Percentiles rank a stretch among this genome's conserved stretches.
Evolutionary conservation across 768 basidiomycete species (phyloP).

Genomic region (Kockovaella imperatae): DNA sequence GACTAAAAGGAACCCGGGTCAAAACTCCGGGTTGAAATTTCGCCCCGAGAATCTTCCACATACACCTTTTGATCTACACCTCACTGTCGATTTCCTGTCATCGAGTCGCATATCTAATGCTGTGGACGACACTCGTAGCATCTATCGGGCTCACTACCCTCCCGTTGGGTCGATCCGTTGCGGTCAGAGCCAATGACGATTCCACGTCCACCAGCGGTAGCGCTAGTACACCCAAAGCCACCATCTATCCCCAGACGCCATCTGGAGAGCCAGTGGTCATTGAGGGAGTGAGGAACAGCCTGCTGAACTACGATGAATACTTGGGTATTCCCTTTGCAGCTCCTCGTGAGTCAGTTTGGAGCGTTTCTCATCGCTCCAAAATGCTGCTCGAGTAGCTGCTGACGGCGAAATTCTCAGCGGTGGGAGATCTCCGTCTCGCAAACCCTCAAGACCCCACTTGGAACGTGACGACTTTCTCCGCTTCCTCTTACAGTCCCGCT

Average conservation of each 20-base stretch:
- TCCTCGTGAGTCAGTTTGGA: slow-evolving; percentile 22
- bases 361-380: not conserved
- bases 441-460: slow-evolving; percentile 20
- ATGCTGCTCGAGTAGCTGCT: not conserved
- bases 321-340: slow-evolving; percentile 40
- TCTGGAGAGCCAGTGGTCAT: slow-evolving; percentile 16
- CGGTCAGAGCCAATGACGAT: not conserved
- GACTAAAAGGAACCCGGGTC: no score
- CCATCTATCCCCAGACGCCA: slow-evolving; percentile 22
- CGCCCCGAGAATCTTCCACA: no score
- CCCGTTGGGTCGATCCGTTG: no score
- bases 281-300: slow-evolving; percentile 13
- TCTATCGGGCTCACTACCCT: no score
- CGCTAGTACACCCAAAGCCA: slow-evolving; percentile 12
- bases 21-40: no score
- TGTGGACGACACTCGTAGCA: no score
- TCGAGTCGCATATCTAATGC: no score
- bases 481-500: slow-evolving; percentile 25
- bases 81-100: no score
- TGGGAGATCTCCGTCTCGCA: slow-evolving; percentile 27
- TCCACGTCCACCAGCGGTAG: slow-evolving; percentile 2
- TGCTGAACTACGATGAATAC: slow-evolving; percentile 26
- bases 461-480: slow-evolving; percentile 24
- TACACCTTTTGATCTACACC: no score
- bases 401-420: slow-evolving; percentile 10